Conservation (phyloP, 2,329 filamentous ascomycete genomes). For the Aspergillus glaucus region DNA sequence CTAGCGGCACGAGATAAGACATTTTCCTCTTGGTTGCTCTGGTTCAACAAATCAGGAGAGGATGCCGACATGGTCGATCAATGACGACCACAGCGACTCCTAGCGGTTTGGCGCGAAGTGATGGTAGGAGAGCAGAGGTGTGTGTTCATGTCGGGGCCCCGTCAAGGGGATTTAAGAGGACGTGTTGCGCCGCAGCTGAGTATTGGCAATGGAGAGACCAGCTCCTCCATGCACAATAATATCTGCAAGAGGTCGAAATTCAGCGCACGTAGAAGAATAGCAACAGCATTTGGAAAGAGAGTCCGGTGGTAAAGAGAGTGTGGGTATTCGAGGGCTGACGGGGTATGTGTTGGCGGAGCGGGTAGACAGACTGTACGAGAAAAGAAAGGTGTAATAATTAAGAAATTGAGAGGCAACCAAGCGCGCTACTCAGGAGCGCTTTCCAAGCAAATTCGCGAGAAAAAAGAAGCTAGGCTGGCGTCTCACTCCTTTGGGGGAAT, state of each 20-base stretch:
- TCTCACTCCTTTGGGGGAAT: not conserved
- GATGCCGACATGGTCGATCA: constrained; percentile 29
- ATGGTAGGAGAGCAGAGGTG: not conserved
- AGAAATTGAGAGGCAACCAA: no score
- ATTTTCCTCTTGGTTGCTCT: constrained; percentile 20
- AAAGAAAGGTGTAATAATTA: not conserved
- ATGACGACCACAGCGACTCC: not conserved
- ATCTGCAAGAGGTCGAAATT: constrained; percentile 11
- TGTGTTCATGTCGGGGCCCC: not conserved
- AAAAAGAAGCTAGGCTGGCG: not conserved
- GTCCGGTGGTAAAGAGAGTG: constrained; percentile 3
- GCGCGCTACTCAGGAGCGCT: not conserved
- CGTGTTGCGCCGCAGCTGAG: constrained; percentile 10
- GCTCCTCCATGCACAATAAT: constrained; percentile 32
- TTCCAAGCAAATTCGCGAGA: not conserved
- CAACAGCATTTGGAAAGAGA: constrained; percentile 11
- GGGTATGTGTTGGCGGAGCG: not conserved
- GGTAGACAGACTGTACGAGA: not conserved
- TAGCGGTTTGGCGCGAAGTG: not conserved
- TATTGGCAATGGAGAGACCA: constrained; percentile 33
- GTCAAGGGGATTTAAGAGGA: not conserved
- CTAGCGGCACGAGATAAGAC: constrained; percentile 51
- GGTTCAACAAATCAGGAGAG: constrained; percentile 15
- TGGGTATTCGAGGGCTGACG: not conserved
- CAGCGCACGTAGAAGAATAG: not conserved